These are phyloP conservation scores for Trichosanthes truncata DNA, from an alignment of 306 rosid species.

Conservation along the genomic window DNA sequence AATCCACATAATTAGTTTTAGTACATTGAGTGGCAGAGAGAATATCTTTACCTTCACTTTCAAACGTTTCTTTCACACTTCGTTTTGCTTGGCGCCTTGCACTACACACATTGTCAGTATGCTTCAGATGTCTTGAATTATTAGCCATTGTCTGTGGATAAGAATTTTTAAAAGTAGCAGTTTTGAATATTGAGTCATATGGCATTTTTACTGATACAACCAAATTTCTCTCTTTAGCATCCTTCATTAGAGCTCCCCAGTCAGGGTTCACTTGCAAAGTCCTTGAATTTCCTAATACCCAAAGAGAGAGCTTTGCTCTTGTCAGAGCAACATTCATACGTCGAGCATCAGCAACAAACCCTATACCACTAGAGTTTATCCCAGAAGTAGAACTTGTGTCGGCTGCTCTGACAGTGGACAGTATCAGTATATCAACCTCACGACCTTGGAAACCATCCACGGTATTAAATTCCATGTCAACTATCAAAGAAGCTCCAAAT, in stretches of 20 bases:
- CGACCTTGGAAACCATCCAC: constrained; percentile 99
- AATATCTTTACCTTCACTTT: constrained; percentile 22
- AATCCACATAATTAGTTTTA: constrained; percentile 20
- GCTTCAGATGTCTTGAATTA: constrained; percentile 21
- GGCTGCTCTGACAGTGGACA: constrained; percentile 92
- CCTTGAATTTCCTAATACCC: constrained; percentile 88
- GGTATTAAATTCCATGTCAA: constrained; percentile 70
- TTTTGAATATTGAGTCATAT: constrained; percentile 45
- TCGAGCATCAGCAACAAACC: constrained; percentile 95
- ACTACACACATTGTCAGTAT: constrained; percentile 28
- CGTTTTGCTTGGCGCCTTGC: constrained; percentile 13
- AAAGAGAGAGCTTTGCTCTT: constrained; percentile 81
- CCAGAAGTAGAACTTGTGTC: constrained; percentile 29
- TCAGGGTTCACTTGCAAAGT: constrained; percentile 68
- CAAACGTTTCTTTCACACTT: constrained; percentile 24
- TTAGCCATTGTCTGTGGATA: constrained; percentile 23
- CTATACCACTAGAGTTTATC: constrained; percentile 51
- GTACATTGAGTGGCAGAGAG: constrained; percentile 22
- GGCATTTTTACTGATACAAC: constrained; percentile 47
- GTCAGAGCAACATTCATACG: constrained; percentile 99
- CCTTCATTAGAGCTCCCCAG: constrained; percentile 84
- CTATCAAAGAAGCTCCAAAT: constrained; percentile 60
- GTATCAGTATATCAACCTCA: constrained; percentile 84
- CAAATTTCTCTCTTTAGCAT: constrained; percentile 71
- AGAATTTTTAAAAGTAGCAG: constrained; percentile 17